These are phyloP conservation scores for Tetradesmus lagerheimii DNA, from an alignment of 139 green algal genomes.

Conservation along the genomic window DNA sequence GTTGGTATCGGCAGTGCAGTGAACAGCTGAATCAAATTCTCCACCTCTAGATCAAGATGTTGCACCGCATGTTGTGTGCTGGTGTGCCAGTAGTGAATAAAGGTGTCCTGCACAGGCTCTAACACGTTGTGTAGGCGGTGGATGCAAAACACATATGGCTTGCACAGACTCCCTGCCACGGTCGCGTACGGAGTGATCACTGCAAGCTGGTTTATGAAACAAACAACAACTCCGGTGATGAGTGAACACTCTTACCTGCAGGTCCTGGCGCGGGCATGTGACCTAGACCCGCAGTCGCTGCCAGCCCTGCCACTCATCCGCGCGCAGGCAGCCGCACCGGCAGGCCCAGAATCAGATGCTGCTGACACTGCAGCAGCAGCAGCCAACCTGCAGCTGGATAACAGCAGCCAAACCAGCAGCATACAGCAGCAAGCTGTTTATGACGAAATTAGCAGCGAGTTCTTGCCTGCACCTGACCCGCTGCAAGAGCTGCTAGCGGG, in stretches of 20 bases:
- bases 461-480: constrained; percentile 44
- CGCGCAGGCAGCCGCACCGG: neutral
- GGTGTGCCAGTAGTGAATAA: neutral
- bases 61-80: neutral
- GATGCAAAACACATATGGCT: no score
- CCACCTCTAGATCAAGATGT: no score
- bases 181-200: no score
- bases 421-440: constrained; percentile 44
- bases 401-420: constrained; percentile 4
- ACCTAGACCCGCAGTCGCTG: neutral
- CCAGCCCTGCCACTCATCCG: neutral
- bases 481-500: constrained; percentile 70
- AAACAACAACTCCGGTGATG: neutral
- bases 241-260: no score
- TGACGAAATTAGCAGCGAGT: neutral
- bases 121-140: no score
- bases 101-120: no score
- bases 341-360: neutral
- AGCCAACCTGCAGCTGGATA: neutral
- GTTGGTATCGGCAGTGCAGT: neutral
- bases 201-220: no score
- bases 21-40: no score
- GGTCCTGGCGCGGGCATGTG: constrained; percentile 52
- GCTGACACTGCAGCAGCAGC: neutral
- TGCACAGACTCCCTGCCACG: no score